Percentiles rank a stretch among this genome's conserved stretches.
Evolutionary conservation across 1,284 basidiomycete genomes (phyloP).

Genomic region (Phellinidium pouzarii): DNA sequence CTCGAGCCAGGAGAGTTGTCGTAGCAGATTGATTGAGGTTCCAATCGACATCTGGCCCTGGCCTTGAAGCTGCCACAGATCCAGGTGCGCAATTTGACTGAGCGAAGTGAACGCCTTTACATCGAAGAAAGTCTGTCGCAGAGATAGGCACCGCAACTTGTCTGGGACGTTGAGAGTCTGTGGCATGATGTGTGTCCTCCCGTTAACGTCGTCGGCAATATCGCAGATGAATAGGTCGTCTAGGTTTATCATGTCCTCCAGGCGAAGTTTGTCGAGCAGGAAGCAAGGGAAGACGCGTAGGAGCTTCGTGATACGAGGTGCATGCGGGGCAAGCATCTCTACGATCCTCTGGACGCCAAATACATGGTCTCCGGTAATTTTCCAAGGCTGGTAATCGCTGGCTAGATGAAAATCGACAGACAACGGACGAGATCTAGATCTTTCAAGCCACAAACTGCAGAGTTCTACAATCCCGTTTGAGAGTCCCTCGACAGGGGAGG

Average conservation of each 20-base stretch:
- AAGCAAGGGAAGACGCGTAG: constrained; percentile 17
- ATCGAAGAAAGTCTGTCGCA: constrained; percentile 19
- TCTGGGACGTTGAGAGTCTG: constrained; percentile 12
- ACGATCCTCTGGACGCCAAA: constrained; percentile 11
- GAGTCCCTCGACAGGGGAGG: constrained; percentile 16
- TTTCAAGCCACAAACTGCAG: constrained; percentile 16
- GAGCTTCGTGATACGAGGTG: constrained; percentile 17
- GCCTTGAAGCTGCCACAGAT: constrained; percentile 20
- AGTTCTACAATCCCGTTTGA: constrained; percentile 13
- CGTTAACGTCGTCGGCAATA: constrained; percentile 9
- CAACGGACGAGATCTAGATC: constrained; percentile 10
- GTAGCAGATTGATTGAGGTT: constrained; percentile 11
- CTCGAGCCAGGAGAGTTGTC: constrained; percentile 15
- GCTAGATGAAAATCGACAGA: constrained; percentile 18
- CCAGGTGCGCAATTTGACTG: constrained; percentile 11
- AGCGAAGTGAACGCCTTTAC: constrained; percentile 17
- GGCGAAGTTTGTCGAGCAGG: constrained; percentile 11
- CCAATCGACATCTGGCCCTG: constrained; percentile 16
- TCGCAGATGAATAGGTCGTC: constrained; percentile 20
- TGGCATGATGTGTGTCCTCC: constrained; percentile 5
- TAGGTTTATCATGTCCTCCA: constrained; percentile 15
- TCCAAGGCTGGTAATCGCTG: constrained; percentile 20
- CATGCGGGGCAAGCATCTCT: constrained; percentile 16
- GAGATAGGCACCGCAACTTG: constrained; percentile 14
- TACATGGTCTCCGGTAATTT: constrained; percentile 14